Percentiles rank a stretch among this genome's conserved stretches.
Conservation (phyloP, 352 stramenopile genomes). For the Globisporangium yorkense region DNA sequence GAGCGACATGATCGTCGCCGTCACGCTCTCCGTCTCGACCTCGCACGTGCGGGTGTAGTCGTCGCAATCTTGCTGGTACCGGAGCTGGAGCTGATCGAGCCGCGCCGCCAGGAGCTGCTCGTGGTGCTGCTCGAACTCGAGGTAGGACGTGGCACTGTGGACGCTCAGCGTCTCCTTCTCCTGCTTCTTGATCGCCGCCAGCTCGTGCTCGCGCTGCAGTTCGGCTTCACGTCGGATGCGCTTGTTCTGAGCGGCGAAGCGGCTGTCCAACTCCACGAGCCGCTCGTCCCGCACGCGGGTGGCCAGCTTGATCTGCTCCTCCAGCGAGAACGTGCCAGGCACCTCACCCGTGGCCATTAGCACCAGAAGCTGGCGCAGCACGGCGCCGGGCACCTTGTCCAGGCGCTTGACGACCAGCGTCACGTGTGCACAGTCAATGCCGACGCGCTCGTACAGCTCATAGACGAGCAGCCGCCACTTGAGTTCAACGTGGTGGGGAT, state of each 20-base stretch:
- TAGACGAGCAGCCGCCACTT: constrained; percentile 41
- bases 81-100: constrained; percentile 35
- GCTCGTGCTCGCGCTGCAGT: constrained; percentile 20
- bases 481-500: constrained; percentile 9
- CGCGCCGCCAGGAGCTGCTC: constrained; percentile 18
- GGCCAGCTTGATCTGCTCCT: constrained; percentile 63
- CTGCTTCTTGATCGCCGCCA: constrained; percentile 19
- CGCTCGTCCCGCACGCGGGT: constrained; percentile 58
- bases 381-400: constrained; percentile 22
- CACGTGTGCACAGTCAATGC: constrained; percentile 44
- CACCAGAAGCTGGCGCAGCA: constrained; percentile 39
- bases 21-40: constrained; percentile 68
- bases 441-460: constrained; percentile 46
- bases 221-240: constrained; percentile 30
- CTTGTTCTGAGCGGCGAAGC: constrained; percentile 21
- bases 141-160: constrained; percentile 17
- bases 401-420: constrained; percentile 54
- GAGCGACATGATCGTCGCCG: constrained; percentile 67
- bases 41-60: constrained; percentile 49
- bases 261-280: constrained; percentile 40
- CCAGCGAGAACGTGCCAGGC: constrained; percentile 40
- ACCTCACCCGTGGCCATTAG: constrained; percentile 60
- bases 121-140: constrained; percentile 31
- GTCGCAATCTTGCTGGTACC: constrained; percentile 57
- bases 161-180: constrained; percentile 27